Percentiles rank a stretch among this genome's conserved stretches.
Conservation (phyloP, 2,329 filamentous ascomycete species). For the Paecilomyces sp. region DNA sequence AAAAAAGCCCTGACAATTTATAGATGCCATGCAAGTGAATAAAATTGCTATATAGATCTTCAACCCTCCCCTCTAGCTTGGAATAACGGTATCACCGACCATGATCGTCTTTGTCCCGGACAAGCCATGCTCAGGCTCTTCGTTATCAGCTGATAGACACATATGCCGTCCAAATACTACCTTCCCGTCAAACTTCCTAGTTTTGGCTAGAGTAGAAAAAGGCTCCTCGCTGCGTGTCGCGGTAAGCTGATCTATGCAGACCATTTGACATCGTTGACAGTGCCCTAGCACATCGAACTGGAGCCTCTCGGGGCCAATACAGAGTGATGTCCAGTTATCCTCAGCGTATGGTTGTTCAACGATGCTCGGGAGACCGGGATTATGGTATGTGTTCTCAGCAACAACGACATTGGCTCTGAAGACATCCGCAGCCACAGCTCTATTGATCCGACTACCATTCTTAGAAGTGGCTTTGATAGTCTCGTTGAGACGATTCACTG, state of each 20-base stretch:
- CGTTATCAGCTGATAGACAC: conserved; percentile 25
- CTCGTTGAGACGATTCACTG: conserved; percentile 69
- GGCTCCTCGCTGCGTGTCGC: conserved; percentile 75
- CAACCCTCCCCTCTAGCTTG: conserved; percentile 16
- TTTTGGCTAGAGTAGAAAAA: conserved; percentile 81
- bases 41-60: not conserved
- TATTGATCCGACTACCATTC: conserved; percentile 42
- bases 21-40: not conserved
- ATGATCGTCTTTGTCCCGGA: conserved; percentile 20
- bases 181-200: conserved; percentile 72
- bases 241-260: conserved; percentile 83
- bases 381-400: conserved; percentile 40
- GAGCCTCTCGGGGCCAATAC: conserved; percentile 47
- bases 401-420: conserved; percentile 89
- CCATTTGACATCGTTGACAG: conserved; percentile 90
- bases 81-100: conserved; percentile 33
- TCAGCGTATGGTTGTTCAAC: conserved; percentile 63
- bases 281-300: conserved; percentile 62
- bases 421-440: conserved; percentile 60
- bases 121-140: not conserved
- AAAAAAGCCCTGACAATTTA: not conserved
- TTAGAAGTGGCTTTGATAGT: conserved; percentile 54
- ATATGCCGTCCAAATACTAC: conserved; percentile 84
- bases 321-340: conserved; percentile 65
- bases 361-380: conserved; percentile 14